Conservation (phyloP, 176 grass and related monocot genomes). For the Phoenix dactylifera region DNA sequence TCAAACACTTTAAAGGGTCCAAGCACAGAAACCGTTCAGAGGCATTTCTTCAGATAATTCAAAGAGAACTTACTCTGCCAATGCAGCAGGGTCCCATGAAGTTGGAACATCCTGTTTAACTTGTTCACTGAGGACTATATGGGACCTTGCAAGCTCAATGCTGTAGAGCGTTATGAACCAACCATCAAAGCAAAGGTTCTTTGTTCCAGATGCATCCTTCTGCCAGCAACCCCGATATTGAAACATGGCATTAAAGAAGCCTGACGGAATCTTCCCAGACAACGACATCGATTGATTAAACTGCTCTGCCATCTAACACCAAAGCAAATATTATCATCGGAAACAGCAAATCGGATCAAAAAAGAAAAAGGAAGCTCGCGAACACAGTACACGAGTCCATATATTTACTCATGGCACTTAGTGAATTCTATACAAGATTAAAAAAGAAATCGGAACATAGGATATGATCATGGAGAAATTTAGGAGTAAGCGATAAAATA, state of each 20-base stretch:
- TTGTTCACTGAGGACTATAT: conserved; percentile 23
- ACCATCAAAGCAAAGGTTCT: conserved; percentile 65
- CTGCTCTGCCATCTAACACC: conserved; percentile 65
- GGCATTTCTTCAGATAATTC: neutral
- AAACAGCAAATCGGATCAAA: too few species aligned
- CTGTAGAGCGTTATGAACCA: conserved; percentile 61
- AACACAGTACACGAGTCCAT: too few species aligned
- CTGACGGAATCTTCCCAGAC: conserved; percentile 60
- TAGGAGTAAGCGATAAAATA: neutral
- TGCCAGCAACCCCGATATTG: conserved; percentile 69
- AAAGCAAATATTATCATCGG: neutral
- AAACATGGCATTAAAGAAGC: conserved; percentile 80
- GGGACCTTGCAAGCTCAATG: conserved; percentile 47
- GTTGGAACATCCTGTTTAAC: conserved; percentile 46
- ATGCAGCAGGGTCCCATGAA: conserved; percentile 53
- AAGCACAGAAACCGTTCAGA: neutral
- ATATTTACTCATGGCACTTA: too few species aligned
- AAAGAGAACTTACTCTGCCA: conserved; percentile 39
- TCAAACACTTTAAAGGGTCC: too few species aligned
- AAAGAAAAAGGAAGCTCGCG: too few species aligned
- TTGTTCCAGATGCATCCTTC: conserved; percentile 47
- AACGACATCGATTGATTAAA: conserved; percentile 51
- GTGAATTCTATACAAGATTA: too few species aligned
- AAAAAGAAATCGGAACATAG: neutral
- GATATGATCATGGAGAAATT: neutral